Evolutionary conservation across 139 green algal genomes (phyloP), one percentile per base, ranked within the genome.

Genomic region (Klebsormidium nitens): DNA sequence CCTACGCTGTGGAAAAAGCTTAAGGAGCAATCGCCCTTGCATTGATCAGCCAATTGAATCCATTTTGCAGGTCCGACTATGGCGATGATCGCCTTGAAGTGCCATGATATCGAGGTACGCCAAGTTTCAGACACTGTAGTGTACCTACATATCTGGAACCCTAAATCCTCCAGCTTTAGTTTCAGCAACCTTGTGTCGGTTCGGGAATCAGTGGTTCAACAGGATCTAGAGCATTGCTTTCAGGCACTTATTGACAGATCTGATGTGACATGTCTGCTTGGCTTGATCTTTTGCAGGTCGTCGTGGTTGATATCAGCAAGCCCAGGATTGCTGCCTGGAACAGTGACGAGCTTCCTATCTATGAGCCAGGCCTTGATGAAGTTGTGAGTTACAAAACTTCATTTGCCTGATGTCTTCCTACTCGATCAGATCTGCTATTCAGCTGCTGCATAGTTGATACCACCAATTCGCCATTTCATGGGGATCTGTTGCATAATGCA

Each of bases 351-450:
- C 83, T 99, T 59, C 95, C 95, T 28, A 99, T 99, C 75, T 99
- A 97, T 67, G 95, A 99, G 82, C 95, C 95, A 3, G 91, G 94
- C 17, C 86, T 99, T 1, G 63, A 90, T 1, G 93, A 98, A 66
- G 91, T 98, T 6, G 74, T 73, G 44, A 17, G 19, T 52, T 17
- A 19, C 44, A 52, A 52, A 17, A 17, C 17, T 28, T 19, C 17
- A 19, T 52, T 17, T 52, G 44, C 17, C 44, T 28, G 44, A 52
- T 52, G 44, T 52, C 17, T 52, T 19, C 17, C 44, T 28, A 19
- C 44, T n/a, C n/a, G n/a, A n/a, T 28, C 44, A 52, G 44, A 17
- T 28, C 44, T 52, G 44, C 44, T 28, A 28, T 17, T 19, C 17
- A 52, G 19, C 17, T 52, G 17, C 17, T 52, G 44, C 44, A 52